Base-by-base conservation (phyloP, 1,284 basidiomycete species). In the Ceratobasidium sp. region DNA sequence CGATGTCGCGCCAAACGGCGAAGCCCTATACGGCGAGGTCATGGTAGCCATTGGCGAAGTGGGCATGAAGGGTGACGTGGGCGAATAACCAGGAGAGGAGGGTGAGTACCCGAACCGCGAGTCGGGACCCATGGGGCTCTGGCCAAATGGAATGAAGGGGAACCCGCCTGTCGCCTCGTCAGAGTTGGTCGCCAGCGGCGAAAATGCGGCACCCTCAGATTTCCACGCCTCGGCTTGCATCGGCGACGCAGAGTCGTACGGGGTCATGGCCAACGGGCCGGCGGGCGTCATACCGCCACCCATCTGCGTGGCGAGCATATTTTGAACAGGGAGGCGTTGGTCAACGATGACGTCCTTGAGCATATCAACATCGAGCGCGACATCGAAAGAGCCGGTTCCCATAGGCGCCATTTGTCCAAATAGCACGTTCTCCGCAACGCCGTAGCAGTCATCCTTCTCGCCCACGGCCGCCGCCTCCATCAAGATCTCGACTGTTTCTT, bases 381-480 rank as follows among this genome's bases (percentile, higher is more conserved):
- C 93, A 72, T 98, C 97, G 81, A 98, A 98, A 6, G 95, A 89
- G 14, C 95, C 95, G 0, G 95, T 96, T 65, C 95, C 95, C 95
- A 97, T 96, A 0, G 96, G 97, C 41, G 98, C 98, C 90, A 99
- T 94, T 84, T 99, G 98, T 22, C 98, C 98, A 77, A 99, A 94
- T 86, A 99, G 89, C 53, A 99, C 95, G 80, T 98, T 99, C 86
- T 99, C 97, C 9, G 97, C 97, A 27, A 99, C 92, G 77, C 98
- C 98, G 77, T 95, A 94, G 82, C 98, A 99, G 80, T 99, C 96
- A 79, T 99, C 98, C 82, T 95, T 93, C 84, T 99, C 97, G 73
- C 98, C 98, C 56, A 97, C 93, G 1, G 97, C 95, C 0, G 98
- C 98, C 0, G 98, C 98, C 81, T 99, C 98, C 90, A 99, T 96